Percentiles rank a stretch among this genome's conserved stretches.
Evolutionary conservation across 306 rosid species (phyloP).

Genomic region (Dryas alaskensis): DNA sequence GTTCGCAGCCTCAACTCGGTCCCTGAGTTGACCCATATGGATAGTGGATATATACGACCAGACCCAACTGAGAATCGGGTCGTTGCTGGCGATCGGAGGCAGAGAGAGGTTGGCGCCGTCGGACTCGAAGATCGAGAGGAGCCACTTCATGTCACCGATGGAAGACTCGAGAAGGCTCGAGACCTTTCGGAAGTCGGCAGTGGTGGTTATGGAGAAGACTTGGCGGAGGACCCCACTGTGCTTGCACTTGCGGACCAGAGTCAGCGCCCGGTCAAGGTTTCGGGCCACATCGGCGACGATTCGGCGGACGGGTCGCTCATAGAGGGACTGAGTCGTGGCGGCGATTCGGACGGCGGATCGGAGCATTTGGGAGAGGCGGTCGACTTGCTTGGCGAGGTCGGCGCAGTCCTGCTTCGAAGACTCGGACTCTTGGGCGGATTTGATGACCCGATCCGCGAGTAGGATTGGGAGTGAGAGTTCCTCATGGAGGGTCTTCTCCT

Average conservation of each 20-base stretch:
- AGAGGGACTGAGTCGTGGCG: conserved; percentile 47
- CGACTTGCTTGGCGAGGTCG: conserved; percentile 56
- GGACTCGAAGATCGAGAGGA: conserved; percentile 56
- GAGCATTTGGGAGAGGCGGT: conserved; percentile 57
- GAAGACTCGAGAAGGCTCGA: conserved; percentile 61
- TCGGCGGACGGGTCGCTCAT: conserved; percentile 73
- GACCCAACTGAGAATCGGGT: conserved; percentile 81
- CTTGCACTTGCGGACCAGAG: conserved; percentile 55
- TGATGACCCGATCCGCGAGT: conserved; percentile 61
- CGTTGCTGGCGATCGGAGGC: conserved; percentile 75
- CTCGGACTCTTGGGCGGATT: conserved; percentile 64
- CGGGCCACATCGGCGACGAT: conserved; percentile 55
- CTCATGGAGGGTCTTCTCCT: conserved; percentile 49
- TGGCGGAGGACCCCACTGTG: conserved; percentile 69
- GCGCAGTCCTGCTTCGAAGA: conserved; percentile 55
- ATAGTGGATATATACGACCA: conserved; percentile 64
- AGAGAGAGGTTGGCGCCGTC: conserved; percentile 53
- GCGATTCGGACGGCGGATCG: conserved; percentile 52
- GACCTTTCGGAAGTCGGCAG: conserved; percentile 65
- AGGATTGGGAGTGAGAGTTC: conserved; percentile 60
- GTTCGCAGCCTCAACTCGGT: conserved; percentile 65
- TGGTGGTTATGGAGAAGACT: conserved; percentile 61
- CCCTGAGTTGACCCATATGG: conserved; percentile 69
- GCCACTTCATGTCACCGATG: conserved; percentile 74
- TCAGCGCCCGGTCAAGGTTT: conserved; percentile 58